Percentiles rank a stretch among this genome's conserved stretches.
Evolutionary conservation across 768 basidiomycete species (phyloP).

Genomic region (Russula virescens): DNA sequence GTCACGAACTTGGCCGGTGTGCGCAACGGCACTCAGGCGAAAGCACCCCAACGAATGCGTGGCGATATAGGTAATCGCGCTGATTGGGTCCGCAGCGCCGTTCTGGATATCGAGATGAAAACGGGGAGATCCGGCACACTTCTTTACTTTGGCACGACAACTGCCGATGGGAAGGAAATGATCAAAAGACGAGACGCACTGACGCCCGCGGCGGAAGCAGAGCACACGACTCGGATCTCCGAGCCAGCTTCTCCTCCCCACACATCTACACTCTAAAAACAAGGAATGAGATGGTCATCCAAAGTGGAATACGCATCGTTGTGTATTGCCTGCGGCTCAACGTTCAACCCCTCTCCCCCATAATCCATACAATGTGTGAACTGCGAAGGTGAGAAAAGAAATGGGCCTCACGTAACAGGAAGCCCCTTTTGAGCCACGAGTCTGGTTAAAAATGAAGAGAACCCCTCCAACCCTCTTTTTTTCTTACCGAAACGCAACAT

Average conservation of each 20-base stretch:
- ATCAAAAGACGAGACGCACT: neutral
- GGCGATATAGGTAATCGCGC: conserved; percentile 14
- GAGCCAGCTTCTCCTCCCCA: neutral
- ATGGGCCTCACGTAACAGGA: conserved; percentile 3
- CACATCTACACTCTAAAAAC: neutral
- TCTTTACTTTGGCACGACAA: neutral
- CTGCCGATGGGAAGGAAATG: neutral
- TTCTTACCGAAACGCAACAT: neutral
- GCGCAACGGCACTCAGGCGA: neutral
- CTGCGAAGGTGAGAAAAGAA: neutral
- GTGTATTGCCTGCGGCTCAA: too few relatives aligned
- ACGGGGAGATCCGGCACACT: neutral
- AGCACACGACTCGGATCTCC: neutral
- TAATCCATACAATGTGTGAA: neutral
- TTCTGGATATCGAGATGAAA: neutral
- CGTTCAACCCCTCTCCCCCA: too few relatives aligned
- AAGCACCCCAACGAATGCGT: neutral
- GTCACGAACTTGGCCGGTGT: neutral
- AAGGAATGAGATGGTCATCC: neutral
- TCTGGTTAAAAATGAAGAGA: neutral
- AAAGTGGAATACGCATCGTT: neutral
- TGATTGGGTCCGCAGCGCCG: neutral
- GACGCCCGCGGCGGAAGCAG: neutral
- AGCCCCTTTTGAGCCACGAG: neutral
- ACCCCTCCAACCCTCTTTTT: neutral